Evolutionary conservation across 1,139 yeast species (phyloP).

Genomic region (Arxiozyma heterogenica): DNA sequence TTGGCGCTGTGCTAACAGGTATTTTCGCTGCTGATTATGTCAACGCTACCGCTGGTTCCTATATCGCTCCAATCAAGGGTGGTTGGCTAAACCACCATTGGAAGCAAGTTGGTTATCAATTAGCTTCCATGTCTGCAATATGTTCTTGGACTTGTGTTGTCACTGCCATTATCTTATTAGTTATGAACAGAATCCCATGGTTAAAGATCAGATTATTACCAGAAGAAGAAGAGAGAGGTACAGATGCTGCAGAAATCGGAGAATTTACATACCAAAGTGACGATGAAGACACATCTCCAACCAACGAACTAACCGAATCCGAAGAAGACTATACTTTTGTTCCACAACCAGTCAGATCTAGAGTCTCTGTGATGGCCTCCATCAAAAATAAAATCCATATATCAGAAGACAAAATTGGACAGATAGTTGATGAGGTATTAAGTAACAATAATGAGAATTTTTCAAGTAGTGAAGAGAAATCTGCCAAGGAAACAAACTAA

Average conservation of each 20-base stretch:
- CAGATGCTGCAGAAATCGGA: constrained; percentile 82
- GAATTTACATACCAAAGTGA: constrained; percentile 72
- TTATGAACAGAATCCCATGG: constrained; percentile 74
- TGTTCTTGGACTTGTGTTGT: constrained; percentile 74
- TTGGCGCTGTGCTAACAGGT: constrained; percentile 79
- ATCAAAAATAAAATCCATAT: background rate
- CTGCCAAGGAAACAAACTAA: background rate
- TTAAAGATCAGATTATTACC: constrained; percentile 75
- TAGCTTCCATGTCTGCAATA: constrained; percentile 72
- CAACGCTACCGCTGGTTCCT: constrained; percentile 63
- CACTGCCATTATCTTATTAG: constrained; percentile 59
- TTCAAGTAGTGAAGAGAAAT: constrained; percentile 2
- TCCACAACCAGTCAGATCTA: constrained; percentile 65
- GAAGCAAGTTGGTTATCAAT: constrained; percentile 84
- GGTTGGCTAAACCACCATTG: constrained; percentile 94
- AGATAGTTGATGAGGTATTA: constrained; percentile 2
- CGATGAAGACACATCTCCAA: constrained; percentile 55
- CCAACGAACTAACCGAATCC: constrained; percentile 67
- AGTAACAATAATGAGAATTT: background rate
- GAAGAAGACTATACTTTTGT: constrained; percentile 57
- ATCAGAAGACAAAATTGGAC: constrained; percentile 3
- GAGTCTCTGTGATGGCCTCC: constrained; percentile 20
- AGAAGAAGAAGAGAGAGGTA: constrained; percentile 85
- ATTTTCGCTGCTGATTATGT: constrained; percentile 90
- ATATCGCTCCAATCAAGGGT: constrained; percentile 55